These are phyloP conservation scores for Aspergillus eucalypticola DNA, from an alignment of 2,329 filamentous ascomycete species.

Conservation along the genomic window DNA sequence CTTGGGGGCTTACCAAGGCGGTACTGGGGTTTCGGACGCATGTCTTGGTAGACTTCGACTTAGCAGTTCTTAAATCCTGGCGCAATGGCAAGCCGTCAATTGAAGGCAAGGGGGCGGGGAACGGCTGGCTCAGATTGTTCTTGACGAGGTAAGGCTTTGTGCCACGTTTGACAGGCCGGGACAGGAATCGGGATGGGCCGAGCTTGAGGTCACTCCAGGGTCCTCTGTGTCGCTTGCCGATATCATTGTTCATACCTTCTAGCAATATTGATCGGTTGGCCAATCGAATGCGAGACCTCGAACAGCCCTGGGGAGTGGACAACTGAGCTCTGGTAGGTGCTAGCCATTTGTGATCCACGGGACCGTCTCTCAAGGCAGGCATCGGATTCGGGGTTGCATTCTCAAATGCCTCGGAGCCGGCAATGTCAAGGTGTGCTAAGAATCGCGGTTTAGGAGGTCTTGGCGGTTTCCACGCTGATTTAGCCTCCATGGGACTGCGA, in stretches of 20 bases:
- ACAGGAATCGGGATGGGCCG: conserved; percentile 1
- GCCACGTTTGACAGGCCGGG: conserved; percentile 4
- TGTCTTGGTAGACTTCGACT: background rate
- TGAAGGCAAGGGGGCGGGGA: conserved; percentile 18
- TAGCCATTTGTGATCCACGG: background rate
- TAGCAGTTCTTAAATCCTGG: background rate
- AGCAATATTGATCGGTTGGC: background rate
- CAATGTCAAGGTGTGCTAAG: conserved; percentile 6
- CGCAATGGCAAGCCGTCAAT: conserved; percentile 17
- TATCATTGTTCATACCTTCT: background rate
- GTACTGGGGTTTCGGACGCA: background rate
- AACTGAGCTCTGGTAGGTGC: background rate
- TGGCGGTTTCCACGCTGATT: conserved; percentile 10
- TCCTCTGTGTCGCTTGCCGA: background rate
- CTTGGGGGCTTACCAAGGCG: background rate
- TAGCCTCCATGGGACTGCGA: background rate
- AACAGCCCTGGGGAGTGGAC: background rate
- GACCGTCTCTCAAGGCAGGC: background rate
- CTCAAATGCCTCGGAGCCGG: background rate
- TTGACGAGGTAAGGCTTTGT: conserved; percentile 2
- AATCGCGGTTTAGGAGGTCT: conserved; percentile 18
- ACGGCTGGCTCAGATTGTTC: conserved; percentile 15
- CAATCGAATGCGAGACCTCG: background rate
- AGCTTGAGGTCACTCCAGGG: conserved; percentile 5
- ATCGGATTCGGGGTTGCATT: conserved; percentile 1